Evolutionary conservation across 2,329 filamentous ascomycete genomes (phyloP).

Genomic region (Penicillium sp.): DNA sequence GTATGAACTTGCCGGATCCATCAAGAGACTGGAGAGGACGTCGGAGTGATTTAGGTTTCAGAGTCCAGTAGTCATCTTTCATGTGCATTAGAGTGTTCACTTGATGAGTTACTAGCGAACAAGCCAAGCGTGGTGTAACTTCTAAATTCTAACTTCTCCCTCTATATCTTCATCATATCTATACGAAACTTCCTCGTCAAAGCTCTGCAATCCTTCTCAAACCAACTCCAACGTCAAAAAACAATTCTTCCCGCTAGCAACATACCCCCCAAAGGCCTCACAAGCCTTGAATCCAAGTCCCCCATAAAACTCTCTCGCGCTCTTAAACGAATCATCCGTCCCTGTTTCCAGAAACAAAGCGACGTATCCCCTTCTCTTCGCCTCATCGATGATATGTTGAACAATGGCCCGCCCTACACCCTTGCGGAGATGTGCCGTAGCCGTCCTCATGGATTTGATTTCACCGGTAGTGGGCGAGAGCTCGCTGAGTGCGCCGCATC

Average conservation of each 20-base stretch:
- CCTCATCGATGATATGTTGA: neutral
- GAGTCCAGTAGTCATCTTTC: neutral
- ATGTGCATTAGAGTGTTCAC: neutral
- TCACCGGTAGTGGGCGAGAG: neutral
- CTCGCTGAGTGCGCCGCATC: neutral
- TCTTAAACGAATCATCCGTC: neutral
- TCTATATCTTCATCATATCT: neutral
- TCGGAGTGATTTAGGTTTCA: neutral
- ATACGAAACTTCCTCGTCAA: neutral
- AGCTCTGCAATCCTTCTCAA: neutral
- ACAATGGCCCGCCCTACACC: neutral
- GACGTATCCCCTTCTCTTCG: neutral
- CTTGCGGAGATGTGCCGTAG: neutral
- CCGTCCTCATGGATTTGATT: conserved; percentile 2
- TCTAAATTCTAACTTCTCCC: neutral
- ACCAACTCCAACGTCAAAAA: neutral
- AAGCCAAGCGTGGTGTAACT: neutral
- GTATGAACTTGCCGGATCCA: too few species aligned
- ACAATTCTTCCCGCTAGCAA: neutral
- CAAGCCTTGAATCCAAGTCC: neutral
- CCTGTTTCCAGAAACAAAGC: neutral
- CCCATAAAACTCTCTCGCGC: conserved; percentile 1
- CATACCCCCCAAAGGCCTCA: conserved; percentile 2
- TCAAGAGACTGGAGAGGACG: neutral
- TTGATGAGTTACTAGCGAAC: neutral